Percentiles rank a stretch among this genome's conserved stretches.
These are phyloP conservation scores for Leishmania guyanensis DNA, from an alignment of 208 protist genomes.

Conservation along the genomic window DNA sequence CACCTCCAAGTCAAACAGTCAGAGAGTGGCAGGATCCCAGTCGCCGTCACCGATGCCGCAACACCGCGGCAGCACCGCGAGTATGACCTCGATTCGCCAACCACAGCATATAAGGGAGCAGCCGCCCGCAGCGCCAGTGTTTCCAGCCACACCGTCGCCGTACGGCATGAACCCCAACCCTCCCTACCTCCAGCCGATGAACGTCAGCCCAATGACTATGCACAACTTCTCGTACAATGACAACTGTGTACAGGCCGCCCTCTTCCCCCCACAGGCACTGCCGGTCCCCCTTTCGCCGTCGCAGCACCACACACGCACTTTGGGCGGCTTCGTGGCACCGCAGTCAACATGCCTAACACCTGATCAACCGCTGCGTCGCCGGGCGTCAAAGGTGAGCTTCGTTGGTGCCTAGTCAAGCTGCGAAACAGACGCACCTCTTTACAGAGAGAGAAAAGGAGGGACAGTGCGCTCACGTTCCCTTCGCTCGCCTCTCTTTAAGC, in stretches of 20 bases:
- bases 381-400: conserved; percentile 28
- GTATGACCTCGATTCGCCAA: background rate
- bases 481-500: too few relatives aligned
- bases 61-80: conserved; percentile 3
- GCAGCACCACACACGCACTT: background rate
- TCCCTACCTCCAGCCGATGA: background rate
- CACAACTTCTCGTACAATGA: background rate
- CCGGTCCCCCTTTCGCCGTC: background rate
- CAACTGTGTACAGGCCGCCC: background rate
- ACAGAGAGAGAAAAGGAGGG: background rate
- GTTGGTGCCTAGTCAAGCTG: background rate
- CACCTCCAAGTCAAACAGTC: too few relatives aligned
- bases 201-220: too few relatives aligned
- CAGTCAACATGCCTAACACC: conserved; percentile 1
- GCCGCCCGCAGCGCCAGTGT: background rate
- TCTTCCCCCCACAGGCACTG: background rate
- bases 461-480: background rate
- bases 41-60: background rate
- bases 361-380: conserved; percentile 23
- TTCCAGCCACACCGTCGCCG: background rate
- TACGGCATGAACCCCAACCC: conserved; percentile 6
- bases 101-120: background rate
- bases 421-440: background rate
- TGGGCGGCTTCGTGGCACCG: background rate
- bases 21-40: background rate